phyloP scores from a whole-genome alignment of 2,329 filamentous ascomycete species.

The Colletotrichum paranaense region DNA sequence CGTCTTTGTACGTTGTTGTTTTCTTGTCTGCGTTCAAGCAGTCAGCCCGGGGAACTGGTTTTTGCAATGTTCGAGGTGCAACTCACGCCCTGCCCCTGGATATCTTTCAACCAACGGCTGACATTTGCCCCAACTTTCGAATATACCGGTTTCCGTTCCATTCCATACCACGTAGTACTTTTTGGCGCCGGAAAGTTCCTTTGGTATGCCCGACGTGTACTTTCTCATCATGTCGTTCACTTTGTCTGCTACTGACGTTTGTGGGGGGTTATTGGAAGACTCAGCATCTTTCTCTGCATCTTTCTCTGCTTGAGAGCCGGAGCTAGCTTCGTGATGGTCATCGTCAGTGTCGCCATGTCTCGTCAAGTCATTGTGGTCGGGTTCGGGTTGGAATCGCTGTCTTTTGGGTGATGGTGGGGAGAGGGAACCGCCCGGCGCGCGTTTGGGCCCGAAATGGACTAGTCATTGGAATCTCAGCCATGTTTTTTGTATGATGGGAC shows the following conservation, averaged over 20 bases:
- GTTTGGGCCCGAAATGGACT: neutral
- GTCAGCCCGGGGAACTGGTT: neutral
- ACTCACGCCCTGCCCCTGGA: neutral
- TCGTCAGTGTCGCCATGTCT: neutral
- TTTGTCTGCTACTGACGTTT: neutral
- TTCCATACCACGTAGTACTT: conserved; percentile 5
- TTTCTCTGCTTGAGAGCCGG: neutral
- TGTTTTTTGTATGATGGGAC: neutral
- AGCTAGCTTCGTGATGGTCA: neutral
- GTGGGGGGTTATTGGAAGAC: neutral
- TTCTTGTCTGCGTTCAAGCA: neutral
- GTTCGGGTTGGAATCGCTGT: neutral
- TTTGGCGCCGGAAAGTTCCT: neutral
- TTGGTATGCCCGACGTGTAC: neutral
- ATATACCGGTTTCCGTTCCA: neutral
- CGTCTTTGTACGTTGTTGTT: neutral
- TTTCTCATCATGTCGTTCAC: neutral
- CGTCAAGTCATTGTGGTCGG: neutral
- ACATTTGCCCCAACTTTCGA: neutral
- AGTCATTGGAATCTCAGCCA: neutral
- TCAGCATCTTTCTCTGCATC: neutral
- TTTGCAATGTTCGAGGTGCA: neutral
- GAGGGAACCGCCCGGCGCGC: neutral
- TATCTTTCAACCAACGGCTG: neutral
- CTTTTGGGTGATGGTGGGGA: neutral